A percentile compares a stretch with the other conserved stretches of the same genome.
phyloP scores from a whole-genome alignment of 129 eudicot genomes.

The Flaveria brownii region DNA sequence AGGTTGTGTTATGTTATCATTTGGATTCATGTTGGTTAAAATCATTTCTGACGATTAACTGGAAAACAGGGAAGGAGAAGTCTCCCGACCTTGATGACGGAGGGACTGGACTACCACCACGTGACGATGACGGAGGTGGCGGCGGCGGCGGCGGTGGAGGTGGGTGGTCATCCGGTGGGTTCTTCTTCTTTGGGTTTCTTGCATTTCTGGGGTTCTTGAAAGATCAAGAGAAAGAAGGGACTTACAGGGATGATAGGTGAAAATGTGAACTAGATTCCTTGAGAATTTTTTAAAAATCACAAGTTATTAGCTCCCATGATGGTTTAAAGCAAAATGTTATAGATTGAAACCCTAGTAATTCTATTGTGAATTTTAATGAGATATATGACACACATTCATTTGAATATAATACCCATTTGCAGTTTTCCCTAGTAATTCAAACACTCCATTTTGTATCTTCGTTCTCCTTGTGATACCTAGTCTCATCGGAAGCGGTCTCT shows the following conservation, averaged over 20 bases:
- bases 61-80: conserved; percentile 70
- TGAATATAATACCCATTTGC: not conserved
- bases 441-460: no score
- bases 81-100: conserved; percentile 92
- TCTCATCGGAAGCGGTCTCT: no score
- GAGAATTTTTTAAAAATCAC: not conserved
- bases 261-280: not conserved
- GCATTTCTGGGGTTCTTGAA: conserved; percentile 69
- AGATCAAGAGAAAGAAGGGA: conserved; percentile 60
- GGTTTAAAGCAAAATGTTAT: not conserved
- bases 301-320: conserved; percentile 9
- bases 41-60: conserved; percentile 10
- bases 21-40: not conserved
- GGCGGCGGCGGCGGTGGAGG: conserved; percentile 90
- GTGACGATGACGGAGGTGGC: conserved; percentile 88
- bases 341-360: not conserved
- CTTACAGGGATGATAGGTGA: conserved; percentile 31
- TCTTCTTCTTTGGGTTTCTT: conserved; percentile 87
- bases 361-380: conserved; percentile 18
- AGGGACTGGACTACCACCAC: conserved; percentile 79
- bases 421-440: not conserved
- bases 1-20: not conserved
- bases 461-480: no score
- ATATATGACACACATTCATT: not conserved
- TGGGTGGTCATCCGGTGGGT: conserved; percentile 68